Percentiles rank a stretch among this genome's conserved stretches.
phyloP scores from a whole-genome alignment of 2,329 filamentous ascomycete genomes.

The Trichoderma citrinoviride region DNA sequence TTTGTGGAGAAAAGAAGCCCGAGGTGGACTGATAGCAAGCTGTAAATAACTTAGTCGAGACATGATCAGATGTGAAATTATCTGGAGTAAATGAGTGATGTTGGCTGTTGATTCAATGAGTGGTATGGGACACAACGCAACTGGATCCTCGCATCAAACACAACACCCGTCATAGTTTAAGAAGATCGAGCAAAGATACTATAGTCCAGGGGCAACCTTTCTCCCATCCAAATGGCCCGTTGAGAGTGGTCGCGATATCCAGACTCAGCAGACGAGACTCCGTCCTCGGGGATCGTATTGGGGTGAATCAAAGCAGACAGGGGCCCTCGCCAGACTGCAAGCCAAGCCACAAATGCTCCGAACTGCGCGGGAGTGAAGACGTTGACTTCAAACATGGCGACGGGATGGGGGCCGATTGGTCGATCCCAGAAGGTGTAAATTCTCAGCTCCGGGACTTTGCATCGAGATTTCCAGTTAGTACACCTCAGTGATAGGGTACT shows the following conservation, averaged over 20 bases:
- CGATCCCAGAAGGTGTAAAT: slow-evolving; percentile 76
- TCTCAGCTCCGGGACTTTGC: slow-evolving; percentile 74
- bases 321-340: slow-evolving; percentile 77
- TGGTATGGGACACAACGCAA: too few species aligned
- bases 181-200: not conserved
- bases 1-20: slow-evolving; percentile 14
- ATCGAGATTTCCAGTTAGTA: slow-evolving; percentile 7
- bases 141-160: too few species aligned
- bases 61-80: not conserved
- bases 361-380: slow-evolving; percentile 83
- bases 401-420: slow-evolving; percentile 76
- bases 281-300: slow-evolving; percentile 60
- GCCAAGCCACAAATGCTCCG: slow-evolving; percentile 83
- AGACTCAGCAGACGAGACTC: slow-evolving; percentile 30
- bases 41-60: not conserved
- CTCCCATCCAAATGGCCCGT: slow-evolving; percentile 72
- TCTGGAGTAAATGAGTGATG: not conserved
- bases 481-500: too few species aligned
- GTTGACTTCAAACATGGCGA: slow-evolving; percentile 93
- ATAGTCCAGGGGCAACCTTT: slow-evolving; percentile 58
- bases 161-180: not conserved
- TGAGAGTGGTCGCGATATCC: slow-evolving; percentile 61
- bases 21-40: slow-evolving; percentile 10
- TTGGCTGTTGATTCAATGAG: not conserved
- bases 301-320: slow-evolving; percentile 79